These are phyloP conservation scores for Backusella tuberculispora DNA, from an alignment of 192 early-diverging fungal species.

Conservation along the genomic window DNA sequence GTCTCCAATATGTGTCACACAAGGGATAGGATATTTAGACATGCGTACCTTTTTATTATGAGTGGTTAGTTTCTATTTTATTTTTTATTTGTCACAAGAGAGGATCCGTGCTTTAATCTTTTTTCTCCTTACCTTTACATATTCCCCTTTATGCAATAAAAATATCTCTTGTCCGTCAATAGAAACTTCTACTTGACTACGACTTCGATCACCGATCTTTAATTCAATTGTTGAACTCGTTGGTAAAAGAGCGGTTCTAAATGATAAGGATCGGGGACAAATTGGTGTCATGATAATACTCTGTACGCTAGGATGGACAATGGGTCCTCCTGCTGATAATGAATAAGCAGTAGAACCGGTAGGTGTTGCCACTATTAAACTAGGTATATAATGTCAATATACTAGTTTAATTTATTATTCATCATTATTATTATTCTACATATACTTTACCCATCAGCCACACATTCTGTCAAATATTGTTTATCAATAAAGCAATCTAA, in stretches of 20 bases:
- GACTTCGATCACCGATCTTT: constrained; percentile 61
- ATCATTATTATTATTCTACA: no score
- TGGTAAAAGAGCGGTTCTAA: constrained; percentile 82
- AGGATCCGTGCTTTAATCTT: neutral
- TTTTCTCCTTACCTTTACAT: constrained; percentile 51
- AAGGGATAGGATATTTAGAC: constrained; percentile 80
- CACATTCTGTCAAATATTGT: constrained; percentile 82
- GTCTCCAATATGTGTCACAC: constrained; percentile 67
- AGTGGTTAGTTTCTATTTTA: constrained; percentile 23
- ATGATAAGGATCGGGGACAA: constrained; percentile 83
- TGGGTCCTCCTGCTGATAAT: constrained; percentile 84
- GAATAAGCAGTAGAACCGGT: constrained; percentile 94
- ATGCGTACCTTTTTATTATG: constrained; percentile 47
- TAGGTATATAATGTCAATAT: constrained; percentile 34
- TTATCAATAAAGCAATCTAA: constrained; percentile 83
- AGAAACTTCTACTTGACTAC: constrained; percentile 70
- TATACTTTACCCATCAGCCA: constrained; percentile 41
- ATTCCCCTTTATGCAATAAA: constrained; percentile 69
- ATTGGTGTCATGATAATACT: constrained; percentile 77
- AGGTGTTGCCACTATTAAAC: constrained; percentile 82
- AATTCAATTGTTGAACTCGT: constrained; percentile 65
- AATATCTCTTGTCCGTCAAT: constrained; percentile 80
- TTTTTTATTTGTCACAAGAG: constrained; percentile 19
- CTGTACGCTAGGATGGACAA: constrained; percentile 80
- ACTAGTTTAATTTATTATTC: neutral